Conservation (phyloP, 202 grass and related monocot species). For the Zoysia matrella region DNA sequence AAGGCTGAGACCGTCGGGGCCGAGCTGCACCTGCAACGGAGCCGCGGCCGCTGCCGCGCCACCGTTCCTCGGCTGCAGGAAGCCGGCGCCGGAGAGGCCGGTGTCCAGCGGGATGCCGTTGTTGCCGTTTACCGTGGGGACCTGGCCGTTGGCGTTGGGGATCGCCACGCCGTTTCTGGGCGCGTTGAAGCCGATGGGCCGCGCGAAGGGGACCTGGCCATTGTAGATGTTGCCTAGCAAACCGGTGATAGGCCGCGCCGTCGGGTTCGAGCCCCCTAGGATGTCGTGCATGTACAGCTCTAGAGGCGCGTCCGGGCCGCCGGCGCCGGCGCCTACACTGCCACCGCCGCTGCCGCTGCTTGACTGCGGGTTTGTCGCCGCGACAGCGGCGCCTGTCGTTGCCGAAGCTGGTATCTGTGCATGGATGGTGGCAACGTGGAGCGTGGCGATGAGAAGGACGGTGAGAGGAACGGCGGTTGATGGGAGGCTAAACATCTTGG, state of each 20-base stretch:
- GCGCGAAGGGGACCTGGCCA: slow-evolving; percentile 74
- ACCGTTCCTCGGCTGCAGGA: slow-evolving; percentile 47
- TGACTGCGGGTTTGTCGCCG: slow-evolving; percentile 43
- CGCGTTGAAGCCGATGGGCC: slow-evolving; percentile 63
- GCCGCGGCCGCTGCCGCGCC: slow-evolving; percentile 17
- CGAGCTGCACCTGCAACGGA: slow-evolving; percentile 56
- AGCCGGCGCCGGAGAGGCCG: slow-evolving; percentile 56
- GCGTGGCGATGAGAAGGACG: slow-evolving; percentile 35
- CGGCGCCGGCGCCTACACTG: background rate
- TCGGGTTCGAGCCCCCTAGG: slow-evolving; percentile 71
- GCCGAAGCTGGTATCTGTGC: slow-evolving; percentile 56
- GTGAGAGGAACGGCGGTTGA: slow-evolving; percentile 28
- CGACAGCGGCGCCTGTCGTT: slow-evolving; percentile 38
- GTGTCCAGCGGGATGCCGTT: slow-evolving; percentile 73
- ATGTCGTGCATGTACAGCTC: slow-evolving; percentile 82
- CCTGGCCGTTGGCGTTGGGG: slow-evolving; percentile 63
- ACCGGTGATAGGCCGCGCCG: slow-evolving; percentile 71
- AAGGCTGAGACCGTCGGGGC: slow-evolving; percentile 65
- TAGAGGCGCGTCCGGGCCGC: slow-evolving; percentile 43
- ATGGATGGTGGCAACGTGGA: slow-evolving; percentile 43
- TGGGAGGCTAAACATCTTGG: slow-evolving; percentile 41
- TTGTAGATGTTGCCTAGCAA: slow-evolving; percentile 75
- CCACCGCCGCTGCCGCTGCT: background rate
- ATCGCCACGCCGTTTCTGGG: slow-evolving; percentile 62
- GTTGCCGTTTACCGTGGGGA: slow-evolving; percentile 66